These are phyloP conservation scores for Phytopythium helicoides DNA, from an alignment of 352 stramenopile species.

Conservation along the genomic window DNA sequence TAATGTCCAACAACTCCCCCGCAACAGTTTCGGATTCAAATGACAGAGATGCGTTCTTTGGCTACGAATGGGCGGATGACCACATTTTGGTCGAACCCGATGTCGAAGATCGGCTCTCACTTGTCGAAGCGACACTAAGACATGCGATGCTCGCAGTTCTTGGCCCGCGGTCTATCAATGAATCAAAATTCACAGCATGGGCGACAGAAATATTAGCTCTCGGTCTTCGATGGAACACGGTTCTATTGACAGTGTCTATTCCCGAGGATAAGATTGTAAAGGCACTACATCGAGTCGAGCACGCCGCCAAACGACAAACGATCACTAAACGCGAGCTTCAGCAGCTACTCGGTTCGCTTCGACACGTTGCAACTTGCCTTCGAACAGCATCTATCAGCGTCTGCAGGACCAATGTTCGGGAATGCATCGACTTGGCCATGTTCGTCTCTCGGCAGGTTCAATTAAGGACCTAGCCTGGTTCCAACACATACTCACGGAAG, in stretches of 20 bases:
- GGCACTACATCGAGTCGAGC: not conserved
- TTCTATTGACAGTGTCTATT: constrained; percentile 13
- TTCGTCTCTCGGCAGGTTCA: not conserved
- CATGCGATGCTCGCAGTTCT: constrained; percentile 18
- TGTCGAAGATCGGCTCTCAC: not conserved
- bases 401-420: constrained; percentile 6
- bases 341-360: constrained; percentile 18
- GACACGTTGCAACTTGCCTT: constrained; percentile 18
- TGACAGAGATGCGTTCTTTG: constrained; percentile 15
- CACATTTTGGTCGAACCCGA: constrained; percentile 22
- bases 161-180: constrained; percentile 19
- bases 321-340: constrained; percentile 9
- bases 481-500: not conserved
- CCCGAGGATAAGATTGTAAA: constrained; percentile 17
- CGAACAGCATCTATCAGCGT: constrained; percentile 14
- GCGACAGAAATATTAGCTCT: constrained; percentile 8
- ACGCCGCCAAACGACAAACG: too few relatives aligned
- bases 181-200: constrained; percentile 25
- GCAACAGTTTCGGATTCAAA: constrained; percentile 3
- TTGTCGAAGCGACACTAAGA: constrained; percentile 5
- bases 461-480: not conserved
- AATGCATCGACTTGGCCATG: constrained; percentile 2
- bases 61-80: constrained; percentile 30
- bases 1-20: constrained; percentile 13
- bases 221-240: constrained; percentile 14